Evolutionary conservation across 495 filamentous ascomycete genomes (phyloP), one percentile per base, ranked within the genome.

Genomic region (Lineolata rhizophorae): DNA sequence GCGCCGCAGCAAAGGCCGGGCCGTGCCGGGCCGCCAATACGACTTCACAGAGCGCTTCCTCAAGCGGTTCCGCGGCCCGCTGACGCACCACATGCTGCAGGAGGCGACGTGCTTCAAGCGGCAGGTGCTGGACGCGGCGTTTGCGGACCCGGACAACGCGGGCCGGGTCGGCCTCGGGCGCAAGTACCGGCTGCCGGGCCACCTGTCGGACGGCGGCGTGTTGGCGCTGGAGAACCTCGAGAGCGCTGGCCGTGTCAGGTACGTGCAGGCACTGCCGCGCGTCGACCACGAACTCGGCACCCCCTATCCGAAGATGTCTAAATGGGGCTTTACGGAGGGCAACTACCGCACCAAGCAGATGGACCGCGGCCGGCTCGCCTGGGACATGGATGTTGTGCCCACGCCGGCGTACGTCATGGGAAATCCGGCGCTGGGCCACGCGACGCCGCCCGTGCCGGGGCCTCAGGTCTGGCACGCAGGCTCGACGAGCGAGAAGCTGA

Each of bases 141-240:
- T n/a, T n/a, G 27, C 43, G 15, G 27, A 45, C 13, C 37, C 58
- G 11, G 54, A 61, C 34, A 25, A 31, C 5, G 52, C 52, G 27
- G 59, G 60, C 36, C 11, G 44, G 29, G 20, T 9, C 8, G 21
- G 55, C 19, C 18, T 48, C 44, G 15, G 38, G 30, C 31, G 47
- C 43, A 31, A 45, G 46, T 12, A 41, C 52, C n/a, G n/a, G n/a
- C 22, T 47, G 4, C 54, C 60, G 8, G 61, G 60, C 34, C 41
- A 56, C 33, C 58, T 63, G 5, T 51, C 59, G 20, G 72, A 87
- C 42, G 76, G 76, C 13, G 62, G 71, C 20, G 65, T 76, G 24
- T 60, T 90, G 43, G 73, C 66, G 4, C 36, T 80, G 27, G 57
- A 70, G 15, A 78, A 83, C 43, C 59, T 92, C 16, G 53, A 72